phyloP scores from a whole-genome alignment of 192 early-diverging fungal genomes.

The Coemansia reversa region DNA sequence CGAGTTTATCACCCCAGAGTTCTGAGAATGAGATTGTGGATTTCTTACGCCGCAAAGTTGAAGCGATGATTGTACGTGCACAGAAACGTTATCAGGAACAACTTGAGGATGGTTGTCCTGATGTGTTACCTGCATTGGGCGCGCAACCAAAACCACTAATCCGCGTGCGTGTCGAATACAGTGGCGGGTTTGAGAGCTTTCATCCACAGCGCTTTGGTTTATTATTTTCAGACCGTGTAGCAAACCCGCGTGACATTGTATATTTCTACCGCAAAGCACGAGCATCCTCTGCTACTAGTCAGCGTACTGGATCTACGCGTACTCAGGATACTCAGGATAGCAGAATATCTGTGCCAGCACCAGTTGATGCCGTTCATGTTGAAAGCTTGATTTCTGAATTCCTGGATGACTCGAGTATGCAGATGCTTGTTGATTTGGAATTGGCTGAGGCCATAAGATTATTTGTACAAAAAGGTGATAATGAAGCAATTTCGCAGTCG shows the following conservation, averaged over 20 bases:
- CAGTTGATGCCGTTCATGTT: constrained; percentile 66
- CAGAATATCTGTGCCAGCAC: constrained; percentile 56
- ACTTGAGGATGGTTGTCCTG: constrained; percentile 19
- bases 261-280: constrained; percentile 70
- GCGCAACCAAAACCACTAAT: constrained; percentile 69
- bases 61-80: constrained; percentile 66
- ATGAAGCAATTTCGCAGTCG: constrained; percentile 76
- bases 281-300: not conserved
- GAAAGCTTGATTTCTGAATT: constrained; percentile 77
- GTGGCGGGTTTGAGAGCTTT: constrained; percentile 76
- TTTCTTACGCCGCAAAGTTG: constrained; percentile 50
- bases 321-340: constrained; percentile 23
- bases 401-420: constrained; percentile 65
- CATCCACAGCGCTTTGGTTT: constrained; percentile 87
- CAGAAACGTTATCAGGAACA: constrained; percentile 60
- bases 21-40: constrained; percentile 57
- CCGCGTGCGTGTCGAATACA: constrained; percentile 86
- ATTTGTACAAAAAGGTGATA: constrained; percentile 86
- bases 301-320: constrained; percentile 3
- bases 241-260: constrained; percentile 86
- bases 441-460: constrained; percentile 70
- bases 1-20: constrained; percentile 56
- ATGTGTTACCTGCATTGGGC: constrained; percentile 38
- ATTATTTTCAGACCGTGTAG: constrained; percentile 74
- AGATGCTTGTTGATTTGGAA: constrained; percentile 72